Evolutionary conservation across 73 alveolate genomes (phyloP).

Genomic region (Diophrys appendiculata): DNA sequence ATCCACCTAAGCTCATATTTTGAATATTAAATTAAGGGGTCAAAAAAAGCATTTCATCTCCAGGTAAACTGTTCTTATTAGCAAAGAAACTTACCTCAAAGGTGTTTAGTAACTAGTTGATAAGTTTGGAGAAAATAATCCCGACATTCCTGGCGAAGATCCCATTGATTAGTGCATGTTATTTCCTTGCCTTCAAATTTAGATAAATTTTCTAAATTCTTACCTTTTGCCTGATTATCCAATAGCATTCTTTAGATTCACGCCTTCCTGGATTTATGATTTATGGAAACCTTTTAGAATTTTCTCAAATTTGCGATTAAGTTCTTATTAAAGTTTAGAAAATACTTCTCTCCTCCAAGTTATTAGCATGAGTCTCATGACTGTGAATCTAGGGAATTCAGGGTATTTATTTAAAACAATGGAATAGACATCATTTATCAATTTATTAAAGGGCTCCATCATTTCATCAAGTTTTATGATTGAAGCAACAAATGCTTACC

Average conservation of each 20-base stretch:
- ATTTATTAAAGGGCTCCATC: neutral
- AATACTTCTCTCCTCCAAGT: slow-evolving; percentile 15
- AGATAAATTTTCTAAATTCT: neutral
- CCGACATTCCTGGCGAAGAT: neutral
- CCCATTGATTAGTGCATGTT: neutral
- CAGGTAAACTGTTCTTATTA: neutral
- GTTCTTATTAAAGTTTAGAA: neutral
- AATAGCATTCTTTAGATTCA: neutral
- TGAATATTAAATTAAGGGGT: neutral
- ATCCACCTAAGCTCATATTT: neutral
- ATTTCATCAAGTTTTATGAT: slow-evolving; percentile 1
- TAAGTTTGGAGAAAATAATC: no score
- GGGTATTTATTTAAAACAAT: neutral
- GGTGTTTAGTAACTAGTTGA: no score
- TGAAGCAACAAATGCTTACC: slow-evolving; percentile 5
- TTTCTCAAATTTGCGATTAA: neutral
- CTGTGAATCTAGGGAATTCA: neutral
- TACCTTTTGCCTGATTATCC: no score
- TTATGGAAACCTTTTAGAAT: neutral
- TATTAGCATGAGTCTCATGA: neutral
- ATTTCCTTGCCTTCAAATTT: neutral
- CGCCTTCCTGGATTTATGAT: neutral
- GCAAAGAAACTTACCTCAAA: no score
- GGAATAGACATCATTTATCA: neutral
- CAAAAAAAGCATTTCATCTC: neutral